Evolutionary conservation across 2,329 filamentous ascomycete genomes (phyloP).

Genomic region (Botrytis porri): DNA sequence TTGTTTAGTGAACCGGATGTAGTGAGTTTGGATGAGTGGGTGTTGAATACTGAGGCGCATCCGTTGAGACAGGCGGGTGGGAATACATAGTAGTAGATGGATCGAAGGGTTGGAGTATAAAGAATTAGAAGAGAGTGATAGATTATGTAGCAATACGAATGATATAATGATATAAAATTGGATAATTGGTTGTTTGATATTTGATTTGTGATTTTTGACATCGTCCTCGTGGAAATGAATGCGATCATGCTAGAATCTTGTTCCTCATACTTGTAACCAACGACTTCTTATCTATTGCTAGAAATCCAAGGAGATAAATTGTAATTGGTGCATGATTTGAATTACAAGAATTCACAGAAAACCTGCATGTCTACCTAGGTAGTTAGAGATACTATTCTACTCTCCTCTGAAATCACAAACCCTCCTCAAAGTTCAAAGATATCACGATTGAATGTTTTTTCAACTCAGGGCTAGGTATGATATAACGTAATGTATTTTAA

Average conservation of each 20-base stretch:
- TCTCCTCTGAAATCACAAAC: no score
- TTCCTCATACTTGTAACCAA: neutral
- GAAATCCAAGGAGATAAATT: no score
- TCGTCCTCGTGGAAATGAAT: neutral
- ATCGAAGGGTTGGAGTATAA: neutral
- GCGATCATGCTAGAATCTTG: neutral
- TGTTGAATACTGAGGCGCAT: constrained; percentile 41
- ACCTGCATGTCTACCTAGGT: no score
- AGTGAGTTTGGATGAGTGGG: constrained; percentile 58
- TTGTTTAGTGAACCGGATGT: constrained; percentile 47
- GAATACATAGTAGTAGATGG: neutral
- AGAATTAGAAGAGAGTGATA: neutral
- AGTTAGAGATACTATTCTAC: no score
- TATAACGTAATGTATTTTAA: no score
- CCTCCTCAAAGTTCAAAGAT: no score
- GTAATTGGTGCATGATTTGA: no score
- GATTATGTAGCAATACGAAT: neutral
- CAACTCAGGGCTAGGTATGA: no score
- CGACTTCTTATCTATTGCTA: no score
- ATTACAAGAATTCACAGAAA: no score
- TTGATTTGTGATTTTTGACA: no score
- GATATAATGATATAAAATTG: neutral
- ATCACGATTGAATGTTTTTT: no score
- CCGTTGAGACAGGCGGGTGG: constrained; percentile 23
- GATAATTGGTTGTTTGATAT: neutral